phyloP scores from a whole-genome alignment of 2,329 filamentous ascomycete species.

The Fusarium xylarioides region DNA sequence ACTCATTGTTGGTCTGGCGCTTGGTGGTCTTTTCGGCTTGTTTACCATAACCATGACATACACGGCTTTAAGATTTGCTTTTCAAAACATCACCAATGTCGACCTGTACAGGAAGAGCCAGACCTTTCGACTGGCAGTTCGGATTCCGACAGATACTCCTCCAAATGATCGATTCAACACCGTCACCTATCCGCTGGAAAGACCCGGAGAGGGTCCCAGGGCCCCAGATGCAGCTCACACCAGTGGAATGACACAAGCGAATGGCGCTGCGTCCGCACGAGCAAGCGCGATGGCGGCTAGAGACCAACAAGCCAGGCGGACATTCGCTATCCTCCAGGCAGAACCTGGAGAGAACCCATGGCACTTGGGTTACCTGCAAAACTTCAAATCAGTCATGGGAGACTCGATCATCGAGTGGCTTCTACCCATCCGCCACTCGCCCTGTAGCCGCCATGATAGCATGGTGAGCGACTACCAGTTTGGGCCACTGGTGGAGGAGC shows the following conservation, averaged over 20 bases:
- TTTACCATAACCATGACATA: constrained; percentile 81
- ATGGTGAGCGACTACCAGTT: constrained; percentile 73
- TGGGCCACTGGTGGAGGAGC: constrained; percentile 66
- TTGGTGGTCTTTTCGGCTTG: constrained; percentile 79
- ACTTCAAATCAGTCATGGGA: constrained; percentile 86
- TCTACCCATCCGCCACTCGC: constrained; percentile 77
- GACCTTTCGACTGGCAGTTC: constrained; percentile 78
- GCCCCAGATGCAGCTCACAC: constrained; percentile 7
- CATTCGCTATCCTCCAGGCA: constrained; percentile 82
- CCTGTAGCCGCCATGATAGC: constrained; percentile 74
- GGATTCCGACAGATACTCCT: constrained; percentile 64
- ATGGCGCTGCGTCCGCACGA: constrained; percentile 21
- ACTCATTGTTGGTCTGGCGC: constrained; percentile 71
- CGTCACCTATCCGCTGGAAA: constrained; percentile 66
- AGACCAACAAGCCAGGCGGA: constrained; percentile 64
- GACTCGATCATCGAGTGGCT: constrained; percentile 77
- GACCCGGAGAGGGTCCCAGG: constrained; percentile 17
- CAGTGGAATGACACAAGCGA: not conserved
- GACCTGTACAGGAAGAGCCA: constrained; percentile 74
- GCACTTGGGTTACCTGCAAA: constrained; percentile 75
- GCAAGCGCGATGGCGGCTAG: constrained; percentile 40
- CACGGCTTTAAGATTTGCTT: constrained; percentile 74
- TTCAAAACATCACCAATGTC: constrained; percentile 83
- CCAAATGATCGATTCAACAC: constrained; percentile 56
- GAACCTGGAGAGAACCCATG: constrained; percentile 84